Evolutionary conservation across 75 land plant species (phyloP).

Genomic region (Picea sitchensis): DNA sequence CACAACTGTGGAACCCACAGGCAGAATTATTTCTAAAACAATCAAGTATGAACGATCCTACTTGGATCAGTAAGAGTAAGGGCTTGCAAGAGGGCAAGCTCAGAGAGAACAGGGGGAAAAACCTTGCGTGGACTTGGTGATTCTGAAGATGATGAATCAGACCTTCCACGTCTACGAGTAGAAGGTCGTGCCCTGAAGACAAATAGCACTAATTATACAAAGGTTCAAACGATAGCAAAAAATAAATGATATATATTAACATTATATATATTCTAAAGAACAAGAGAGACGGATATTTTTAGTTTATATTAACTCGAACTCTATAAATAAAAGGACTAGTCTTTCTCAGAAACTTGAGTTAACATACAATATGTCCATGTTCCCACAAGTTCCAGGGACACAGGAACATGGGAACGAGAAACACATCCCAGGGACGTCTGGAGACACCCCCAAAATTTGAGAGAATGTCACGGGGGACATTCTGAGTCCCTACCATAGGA

Average conservation of each 20-base stretch:
- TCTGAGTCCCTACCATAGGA: too few species aligned
- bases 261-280: neutral
- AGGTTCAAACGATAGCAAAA: too few species aligned
- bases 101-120: neutral
- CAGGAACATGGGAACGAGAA: too few species aligned
- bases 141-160: constrained; percentile 75
- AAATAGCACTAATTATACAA: neutral
- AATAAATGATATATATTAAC: neutral
- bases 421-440: too few species aligned
- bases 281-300: neutral
- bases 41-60: neutral
- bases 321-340: too few species aligned
- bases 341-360: too few species aligned
- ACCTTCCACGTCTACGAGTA: constrained; percentile 71
- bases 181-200: constrained; percentile 62
- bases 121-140: constrained; percentile 75
- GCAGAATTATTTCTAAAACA: neutral
- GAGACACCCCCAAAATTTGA: too few species aligned
- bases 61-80: neutral
- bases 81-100: neutral
- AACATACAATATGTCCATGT: too few species aligned
- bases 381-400: too few species aligned
- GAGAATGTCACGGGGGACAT: too few species aligned
- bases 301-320: neutral
- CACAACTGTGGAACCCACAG: neutral